These are phyloP conservation scores for Rhodotorula paludigena DNA, from an alignment of 768 basidiomycete species.

Conservation along the genomic window DNA sequence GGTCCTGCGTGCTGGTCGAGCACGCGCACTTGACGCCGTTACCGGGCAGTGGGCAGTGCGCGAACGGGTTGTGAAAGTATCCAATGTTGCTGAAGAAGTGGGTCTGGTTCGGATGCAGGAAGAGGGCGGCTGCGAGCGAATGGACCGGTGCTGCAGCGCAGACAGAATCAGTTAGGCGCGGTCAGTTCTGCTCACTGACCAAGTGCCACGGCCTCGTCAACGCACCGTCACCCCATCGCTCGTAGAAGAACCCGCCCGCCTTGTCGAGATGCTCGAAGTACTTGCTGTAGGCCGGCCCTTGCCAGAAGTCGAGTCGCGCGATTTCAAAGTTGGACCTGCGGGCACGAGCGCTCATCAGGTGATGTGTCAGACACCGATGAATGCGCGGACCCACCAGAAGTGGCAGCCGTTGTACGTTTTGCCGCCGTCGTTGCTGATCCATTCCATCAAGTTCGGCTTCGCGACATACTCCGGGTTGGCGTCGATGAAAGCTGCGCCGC, in stretches of 20 bases:
- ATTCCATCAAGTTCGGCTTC: constrained; percentile 64
- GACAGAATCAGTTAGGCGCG: neutral
- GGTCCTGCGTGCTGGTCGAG: neutral
- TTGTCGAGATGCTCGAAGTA: constrained; percentile 78
- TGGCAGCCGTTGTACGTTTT: constrained; percentile 47
- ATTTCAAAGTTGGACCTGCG: constrained; percentile 94
- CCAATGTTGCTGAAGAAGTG: constrained; percentile 95
- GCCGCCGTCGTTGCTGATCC: constrained; percentile 70
- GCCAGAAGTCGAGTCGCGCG: constrained; percentile 75
- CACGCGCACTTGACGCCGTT: constrained; percentile 5
- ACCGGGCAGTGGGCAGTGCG: constrained; percentile 62
- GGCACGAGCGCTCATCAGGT: no score
- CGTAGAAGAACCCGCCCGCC: constrained; percentile 62
- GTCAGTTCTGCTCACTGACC: neutral
- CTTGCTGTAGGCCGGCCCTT: constrained; percentile 70
- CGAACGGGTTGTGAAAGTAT: constrained; percentile 83
- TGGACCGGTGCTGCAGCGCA: constrained; percentile 65
- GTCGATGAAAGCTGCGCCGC: constrained; percentile 59
- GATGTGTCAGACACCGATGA: constrained; percentile 46
- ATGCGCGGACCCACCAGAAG: constrained; percentile 14
- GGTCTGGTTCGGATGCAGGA: constrained; percentile 76
- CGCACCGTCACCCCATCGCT: constrained; percentile 78
- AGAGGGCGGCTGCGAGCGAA: constrained; percentile 82
- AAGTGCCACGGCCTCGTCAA: neutral
- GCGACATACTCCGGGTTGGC: constrained; percentile 61